Evolutionary conservation across 257 asterid species (phyloP).

Genomic region (Petunia axillaris): DNA sequence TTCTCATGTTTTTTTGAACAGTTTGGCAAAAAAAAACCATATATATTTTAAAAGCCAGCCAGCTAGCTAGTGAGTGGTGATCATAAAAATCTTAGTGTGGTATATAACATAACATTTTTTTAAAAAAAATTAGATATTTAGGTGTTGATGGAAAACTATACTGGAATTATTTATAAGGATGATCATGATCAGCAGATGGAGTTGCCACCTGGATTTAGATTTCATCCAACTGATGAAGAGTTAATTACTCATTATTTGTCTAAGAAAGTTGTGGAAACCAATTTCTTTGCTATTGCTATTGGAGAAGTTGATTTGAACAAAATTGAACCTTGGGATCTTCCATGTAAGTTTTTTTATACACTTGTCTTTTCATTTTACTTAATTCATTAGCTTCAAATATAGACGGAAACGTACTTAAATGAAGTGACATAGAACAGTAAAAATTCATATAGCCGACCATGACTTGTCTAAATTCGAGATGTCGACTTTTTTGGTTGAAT

Average conservation of each 20-base stretch:
- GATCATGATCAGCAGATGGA: constrained; percentile 38
- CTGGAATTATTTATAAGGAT: constrained; percentile 34
- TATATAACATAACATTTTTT: neutral
- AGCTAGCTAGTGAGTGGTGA: constrained; percentile 11
- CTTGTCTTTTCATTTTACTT: neutral
- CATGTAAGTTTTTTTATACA: constrained; percentile 47
- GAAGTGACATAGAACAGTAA: neutral
- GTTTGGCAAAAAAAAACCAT: constrained; percentile 31
- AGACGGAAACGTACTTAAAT: too few species aligned
- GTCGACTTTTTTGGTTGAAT: neutral
- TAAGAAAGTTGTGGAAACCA: constrained; percentile 50
- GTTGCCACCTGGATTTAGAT: constrained; percentile 80
- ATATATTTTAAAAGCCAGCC: neutral
- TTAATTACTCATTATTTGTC: constrained; percentile 70
- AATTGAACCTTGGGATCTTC: constrained; percentile 82
- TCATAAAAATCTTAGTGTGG: neutral
- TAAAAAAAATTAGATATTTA: neutral
- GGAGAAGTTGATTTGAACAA: constrained; percentile 84
- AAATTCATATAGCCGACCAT: rapidly evolving
- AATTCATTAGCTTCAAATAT: neutral
- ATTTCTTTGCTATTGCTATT: constrained; percentile 58
- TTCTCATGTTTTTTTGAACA: neutral
- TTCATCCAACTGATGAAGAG: constrained; percentile 84
- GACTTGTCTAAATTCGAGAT: neutral
- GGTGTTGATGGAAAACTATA: constrained; percentile 42